Percentiles rank a stretch among this genome's conserved stretches.
Conservation (phyloP, 192 early-diverging fungal species). For the Pilobolus umbonatus region DNA sequence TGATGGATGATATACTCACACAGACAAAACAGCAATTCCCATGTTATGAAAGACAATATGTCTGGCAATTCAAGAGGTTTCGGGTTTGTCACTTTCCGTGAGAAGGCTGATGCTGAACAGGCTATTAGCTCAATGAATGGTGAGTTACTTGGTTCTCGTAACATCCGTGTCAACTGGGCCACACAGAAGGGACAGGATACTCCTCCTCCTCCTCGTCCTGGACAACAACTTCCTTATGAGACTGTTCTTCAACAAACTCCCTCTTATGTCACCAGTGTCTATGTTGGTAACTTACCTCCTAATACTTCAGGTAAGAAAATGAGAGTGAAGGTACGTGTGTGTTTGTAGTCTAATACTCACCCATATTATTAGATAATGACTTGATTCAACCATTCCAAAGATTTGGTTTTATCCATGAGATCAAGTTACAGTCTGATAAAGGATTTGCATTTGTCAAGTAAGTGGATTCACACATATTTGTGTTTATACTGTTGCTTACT, state of each 20-base stretch:
- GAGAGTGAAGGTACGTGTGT: neutral
- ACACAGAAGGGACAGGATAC: conserved; percentile 60
- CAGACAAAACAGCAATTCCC: conserved; percentile 62
- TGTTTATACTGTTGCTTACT: neutral
- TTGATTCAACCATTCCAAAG: conserved; percentile 52
- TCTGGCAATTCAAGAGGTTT: conserved; percentile 88
- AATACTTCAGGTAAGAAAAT: conserved; percentile 61
- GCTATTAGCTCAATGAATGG: conserved; percentile 86
- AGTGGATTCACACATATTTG: neutral
- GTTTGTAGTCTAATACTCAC: neutral
- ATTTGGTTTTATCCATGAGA: conserved; percentile 71
- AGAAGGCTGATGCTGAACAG: conserved; percentile 79
- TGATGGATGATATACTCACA: neutral
- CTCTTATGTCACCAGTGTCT: conserved; percentile 81
- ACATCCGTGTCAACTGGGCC: conserved; percentile 91
- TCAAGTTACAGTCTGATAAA: conserved; percentile 80
- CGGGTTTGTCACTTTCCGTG: conserved; percentile 88
- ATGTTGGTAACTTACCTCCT: conserved; percentile 83
- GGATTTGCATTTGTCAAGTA: conserved; percentile 88
- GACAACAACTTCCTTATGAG: conserved; percentile 50
- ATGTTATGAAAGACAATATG: conserved; percentile 87
- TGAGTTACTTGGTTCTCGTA: conserved; percentile 77
- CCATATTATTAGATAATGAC: conserved; percentile 2
- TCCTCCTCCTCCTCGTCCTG: conserved; percentile 9
- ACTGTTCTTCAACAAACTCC: conserved; percentile 67